Percentiles rank a stretch among this genome's conserved stretches.
phyloP scores from a whole-genome alignment of 768 basidiomycete species.

The Kwoniella europaea region DNA sequence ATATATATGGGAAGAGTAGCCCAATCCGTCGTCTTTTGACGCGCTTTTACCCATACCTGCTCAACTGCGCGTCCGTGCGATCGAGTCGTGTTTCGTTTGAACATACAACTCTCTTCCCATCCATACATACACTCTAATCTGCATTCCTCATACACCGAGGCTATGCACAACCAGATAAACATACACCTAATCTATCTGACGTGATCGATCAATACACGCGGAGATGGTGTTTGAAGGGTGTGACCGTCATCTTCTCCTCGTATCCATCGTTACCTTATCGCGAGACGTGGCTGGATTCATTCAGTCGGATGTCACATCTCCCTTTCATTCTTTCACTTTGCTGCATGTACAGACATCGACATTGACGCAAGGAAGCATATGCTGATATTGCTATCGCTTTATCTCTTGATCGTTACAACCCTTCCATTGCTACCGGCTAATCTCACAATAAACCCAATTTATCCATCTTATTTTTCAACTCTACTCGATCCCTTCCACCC shows the following conservation, averaged over 20 bases:
- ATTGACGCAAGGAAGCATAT: background rate
- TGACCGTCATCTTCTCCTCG: background rate
- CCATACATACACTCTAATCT: background rate
- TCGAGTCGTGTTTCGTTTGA: slow-evolving; percentile 5
- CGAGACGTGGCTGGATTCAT: slow-evolving; percentile 7
- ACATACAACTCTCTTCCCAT: background rate
- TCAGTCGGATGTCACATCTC: background rate
- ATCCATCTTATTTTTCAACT: too few relatives aligned
- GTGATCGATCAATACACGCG: slow-evolving; percentile 3
- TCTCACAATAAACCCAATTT: too few relatives aligned
- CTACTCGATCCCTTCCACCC: background rate
- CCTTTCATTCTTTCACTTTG: background rate
- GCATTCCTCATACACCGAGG: background rate
- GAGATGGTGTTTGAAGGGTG: background rate
- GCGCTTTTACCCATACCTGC: slow-evolving; percentile 10
- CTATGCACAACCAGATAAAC: background rate
- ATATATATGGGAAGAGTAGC: background rate
- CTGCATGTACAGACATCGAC: background rate
- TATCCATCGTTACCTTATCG: background rate
- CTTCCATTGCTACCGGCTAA: too few relatives aligned
- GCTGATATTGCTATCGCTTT: background rate
- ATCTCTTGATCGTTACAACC: background rate
- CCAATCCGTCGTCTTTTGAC: background rate
- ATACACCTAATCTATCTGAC: background rate
- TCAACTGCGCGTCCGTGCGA: slow-evolving; percentile 21